phyloP scores from a whole-genome alignment of 495 filamentous ascomycete species.

The Usnea hakonensis region DNA sequence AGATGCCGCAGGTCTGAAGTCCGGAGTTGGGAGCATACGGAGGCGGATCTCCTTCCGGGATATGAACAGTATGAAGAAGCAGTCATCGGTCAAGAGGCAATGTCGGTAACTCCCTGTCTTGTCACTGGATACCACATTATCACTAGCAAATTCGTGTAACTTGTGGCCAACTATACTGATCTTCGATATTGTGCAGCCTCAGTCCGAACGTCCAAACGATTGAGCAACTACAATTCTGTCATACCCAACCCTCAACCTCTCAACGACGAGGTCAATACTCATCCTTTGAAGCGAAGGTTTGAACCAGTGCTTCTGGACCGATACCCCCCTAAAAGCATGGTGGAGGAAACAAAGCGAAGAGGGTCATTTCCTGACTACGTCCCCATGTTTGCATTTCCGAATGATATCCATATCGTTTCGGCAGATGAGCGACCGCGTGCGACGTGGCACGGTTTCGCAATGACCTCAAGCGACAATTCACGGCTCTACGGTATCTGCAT shows the following conservation, averaged over 20 bases:
- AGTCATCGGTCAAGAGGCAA: constrained; percentile 69
- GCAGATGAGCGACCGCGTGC: constrained; percentile 87
- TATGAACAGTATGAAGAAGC: constrained; percentile 90
- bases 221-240: constrained; percentile 97
- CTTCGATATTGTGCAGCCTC: constrained; percentile 52
- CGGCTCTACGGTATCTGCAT: constrained; percentile 87
- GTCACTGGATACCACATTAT: neutral
- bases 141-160: neutral
- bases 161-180: neutral
- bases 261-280: constrained; percentile 83
- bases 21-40: constrained; percentile 66
- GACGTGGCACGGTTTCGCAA: constrained; percentile 97
- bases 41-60: constrained; percentile 83
- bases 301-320: constrained; percentile 90
- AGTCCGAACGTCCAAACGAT: constrained; percentile 74
- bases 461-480: constrained; percentile 88
- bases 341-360: constrained; percentile 73
- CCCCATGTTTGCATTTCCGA: constrained; percentile 98
- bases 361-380: constrained; percentile 94
- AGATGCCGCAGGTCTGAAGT: constrained; percentile 49
- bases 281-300: constrained; percentile 86
- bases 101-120: constrained; percentile 44
- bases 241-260: constrained; percentile 90
- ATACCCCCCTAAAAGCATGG: constrained; percentile 76
- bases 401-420: constrained; percentile 93